Evolutionary conservation across 331 rosid species (phyloP).

Genomic region (Rhamnella rubrinervis): DNA sequence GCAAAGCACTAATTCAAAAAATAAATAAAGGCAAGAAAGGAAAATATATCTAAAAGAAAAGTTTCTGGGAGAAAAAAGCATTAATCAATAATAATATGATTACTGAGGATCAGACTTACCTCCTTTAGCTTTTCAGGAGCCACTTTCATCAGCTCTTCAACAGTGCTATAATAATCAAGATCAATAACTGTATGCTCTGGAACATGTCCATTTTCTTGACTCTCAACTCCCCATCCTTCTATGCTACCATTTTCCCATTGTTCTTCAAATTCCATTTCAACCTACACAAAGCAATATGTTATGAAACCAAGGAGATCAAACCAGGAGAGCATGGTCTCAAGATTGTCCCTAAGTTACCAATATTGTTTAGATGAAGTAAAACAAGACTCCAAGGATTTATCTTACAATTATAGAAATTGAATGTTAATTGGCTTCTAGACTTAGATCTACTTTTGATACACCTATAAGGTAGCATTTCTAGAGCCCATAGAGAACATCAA

Average conservation of each 20-base stretch:
- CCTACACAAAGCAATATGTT: slow-evolving; percentile 47
- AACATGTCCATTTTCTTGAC: slow-evolving; percentile 62
- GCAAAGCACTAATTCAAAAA: neutral
- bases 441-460: neutral
- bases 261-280: slow-evolving; percentile 72
- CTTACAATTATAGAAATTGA: neutral
- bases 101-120: slow-evolving; percentile 36
- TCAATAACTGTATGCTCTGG: slow-evolving; percentile 57
- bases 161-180: slow-evolving; percentile 83
- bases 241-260: slow-evolving; percentile 60
- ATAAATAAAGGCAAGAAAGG: neutral
- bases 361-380: neutral
- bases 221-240: slow-evolving; percentile 68
- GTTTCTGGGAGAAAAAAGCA: neutral
- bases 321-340: neutral
- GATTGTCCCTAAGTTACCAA: neutral
- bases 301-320: slow-evolving; percentile 8
- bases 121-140: slow-evolving; percentile 93
- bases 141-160: slow-evolving; percentile 81
- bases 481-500: neutral
- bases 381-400: slow-evolving; percentile 1
- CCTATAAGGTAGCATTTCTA: neutral
- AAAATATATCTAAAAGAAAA: neutral
- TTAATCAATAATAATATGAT: neutral
- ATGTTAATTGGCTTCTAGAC: neutral